Evolutionary conservation across 2,329 filamentous ascomycete genomes (phyloP), one percentile per base, ranked within the genome.

Genomic region (Cytospora leucostoma): DNA sequence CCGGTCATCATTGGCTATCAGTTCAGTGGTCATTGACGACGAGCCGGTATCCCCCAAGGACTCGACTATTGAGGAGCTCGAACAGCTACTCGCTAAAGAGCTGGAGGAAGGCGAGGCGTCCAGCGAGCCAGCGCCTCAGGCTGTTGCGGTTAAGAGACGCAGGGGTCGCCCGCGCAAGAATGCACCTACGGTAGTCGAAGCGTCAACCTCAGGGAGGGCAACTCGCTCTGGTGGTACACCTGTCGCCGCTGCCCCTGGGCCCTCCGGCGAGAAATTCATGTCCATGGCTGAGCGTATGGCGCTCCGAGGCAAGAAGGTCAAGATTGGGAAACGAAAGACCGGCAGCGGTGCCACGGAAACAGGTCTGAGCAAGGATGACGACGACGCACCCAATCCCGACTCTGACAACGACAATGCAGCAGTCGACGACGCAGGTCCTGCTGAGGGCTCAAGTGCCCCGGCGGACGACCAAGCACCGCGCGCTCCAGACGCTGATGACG

Each of bases 221-320:
- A 61, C 58, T 37, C 61, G 58, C 3, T 54, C 38, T 35, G 37
- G 13, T 5, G 52, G 35, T 40, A 34, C 32, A 40, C 40, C 65
- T 19, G 50, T 61, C 17, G n/a, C 64, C 44, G 47, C 59, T 61
- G 38, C 61, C 27, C 51, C 59, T 27, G 54, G 56, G 13, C 51
- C 59, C 37, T 34, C 62, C 10, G 49, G 70, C 53, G 70, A 69
- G 12, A 72, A 75, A 12, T 78, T 82, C 55, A 75, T 86, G 75
- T 86, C 84, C 7, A 80, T 87, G 80, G 78, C 79, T 44, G 84
- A 86, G 68, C 78, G 82, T n/a, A 81, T 85, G 77, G 82, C 79
- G 38, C 74, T 84, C 2, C 77, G 74, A 58, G 84, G 83, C 12
- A 85, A 79, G 71, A 80, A 78, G 59, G 79, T 86, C 67, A 84